These are phyloP conservation scores for Cytospora piceicola DNA, from an alignment of 2,329 filamentous ascomycete genomes.

Conservation along the genomic window DNA sequence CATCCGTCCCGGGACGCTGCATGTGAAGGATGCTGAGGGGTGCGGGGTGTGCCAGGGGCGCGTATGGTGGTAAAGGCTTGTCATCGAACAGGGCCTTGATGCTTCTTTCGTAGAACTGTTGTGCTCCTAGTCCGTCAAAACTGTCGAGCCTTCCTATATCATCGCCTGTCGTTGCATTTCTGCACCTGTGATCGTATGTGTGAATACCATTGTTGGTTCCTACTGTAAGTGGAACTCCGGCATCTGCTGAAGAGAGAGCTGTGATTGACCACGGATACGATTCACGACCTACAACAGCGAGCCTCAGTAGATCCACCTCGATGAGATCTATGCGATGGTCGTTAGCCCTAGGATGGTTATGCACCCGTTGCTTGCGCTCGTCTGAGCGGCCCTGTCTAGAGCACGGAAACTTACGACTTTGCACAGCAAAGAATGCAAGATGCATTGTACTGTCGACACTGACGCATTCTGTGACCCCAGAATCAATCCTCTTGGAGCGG, in stretches of 20 bases:
- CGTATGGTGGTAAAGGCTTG: constrained; percentile 61
- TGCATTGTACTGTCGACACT: constrained; percentile 71
- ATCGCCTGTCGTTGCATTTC: constrained; percentile 40
- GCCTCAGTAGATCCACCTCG: constrained; percentile 77
- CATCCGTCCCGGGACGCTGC: constrained; percentile 55
- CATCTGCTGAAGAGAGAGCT: constrained; percentile 71
- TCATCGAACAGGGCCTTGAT: constrained; percentile 52
- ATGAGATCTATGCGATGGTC: constrained; percentile 59
- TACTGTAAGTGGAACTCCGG: constrained; percentile 75
- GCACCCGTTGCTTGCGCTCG: neutral
- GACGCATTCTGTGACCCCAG: constrained; percentile 78
- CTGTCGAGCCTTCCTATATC: constrained; percentile 44
- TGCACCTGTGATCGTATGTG: constrained; percentile 74
- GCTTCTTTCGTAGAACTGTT: constrained; percentile 39
- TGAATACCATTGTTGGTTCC: constrained; percentile 82
- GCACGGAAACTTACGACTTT: constrained; percentile 61
- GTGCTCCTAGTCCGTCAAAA: constrained; percentile 35
- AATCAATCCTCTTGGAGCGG: constrained; percentile 69
- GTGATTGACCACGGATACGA: constrained; percentile 83
- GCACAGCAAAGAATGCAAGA: constrained; percentile 79
- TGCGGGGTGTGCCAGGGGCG: constrained; percentile 76
- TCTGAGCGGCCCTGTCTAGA: neutral
- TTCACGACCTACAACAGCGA: constrained; percentile 70
- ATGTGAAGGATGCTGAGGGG: constrained; percentile 83
- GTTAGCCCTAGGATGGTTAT: constrained; percentile 25